Base-by-base conservation (phyloP, 208 protist species). In the Herpetomonas samuelpessoai region DNA sequence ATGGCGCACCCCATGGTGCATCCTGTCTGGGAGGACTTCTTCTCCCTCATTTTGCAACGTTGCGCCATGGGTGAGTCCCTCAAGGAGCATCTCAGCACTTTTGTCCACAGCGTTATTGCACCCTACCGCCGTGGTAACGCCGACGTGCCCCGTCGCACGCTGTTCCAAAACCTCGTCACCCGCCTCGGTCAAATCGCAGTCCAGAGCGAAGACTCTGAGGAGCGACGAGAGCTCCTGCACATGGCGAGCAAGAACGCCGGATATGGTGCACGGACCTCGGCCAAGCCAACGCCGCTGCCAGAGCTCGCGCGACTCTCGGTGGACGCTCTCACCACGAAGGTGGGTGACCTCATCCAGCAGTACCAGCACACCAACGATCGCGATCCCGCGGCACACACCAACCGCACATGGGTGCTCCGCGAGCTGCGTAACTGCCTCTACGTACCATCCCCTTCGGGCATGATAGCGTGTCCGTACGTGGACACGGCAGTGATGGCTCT, bases 21-120 rank as follows among this genome's bases (percentile, higher is more conserved):
- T 71, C 89, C 89, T 2, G 82, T 95, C 24, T 95, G 89, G 86
- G 60, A 81, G n/a, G 82, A 93, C 60, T 74, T 91, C 57, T 84
- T 95, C 52, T 48, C 84, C 25, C 74, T 92, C 27, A 65, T 95
- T n/a, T 27, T 71, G 22, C 68, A 59, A 10, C 85, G 89, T 41
- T 87, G 81, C 49, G 81, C 79, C 3, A 38, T 57, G 26, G 89
- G 89, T 22, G 86, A 95, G 77, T 92, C 89, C 3, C 68, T 95
- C 70, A 83, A 88, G 74, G 83, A 91, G 70, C 89, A 95, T 65
- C 60, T 95, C 26, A 81, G 69, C 59, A 90, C 83, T 2, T 79
- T 95, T 55, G 51, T 93, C 38, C 86, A 95, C 74, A 95, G 78
- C 62, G 79, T 77, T 39, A 88, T 95, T 60, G 81, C 79, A 2